Evolutionary conservation across 2,329 filamentous ascomycete species (phyloP).

Genomic region (Teratosphaeria epicoccoides): DNA sequence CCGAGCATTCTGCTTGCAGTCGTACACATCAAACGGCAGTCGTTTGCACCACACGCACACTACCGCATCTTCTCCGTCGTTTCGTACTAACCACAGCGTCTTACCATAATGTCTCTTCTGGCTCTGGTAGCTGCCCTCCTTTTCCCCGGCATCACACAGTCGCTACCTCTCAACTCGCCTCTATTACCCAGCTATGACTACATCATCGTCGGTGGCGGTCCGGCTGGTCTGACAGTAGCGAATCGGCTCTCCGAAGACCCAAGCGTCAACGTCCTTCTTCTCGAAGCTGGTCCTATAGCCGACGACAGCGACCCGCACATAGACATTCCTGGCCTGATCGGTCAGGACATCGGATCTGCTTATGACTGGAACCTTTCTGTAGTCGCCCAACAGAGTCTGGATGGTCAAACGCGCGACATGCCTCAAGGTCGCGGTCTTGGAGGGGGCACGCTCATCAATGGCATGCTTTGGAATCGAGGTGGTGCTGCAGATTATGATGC

Average conservation of each 20-base stretch:
- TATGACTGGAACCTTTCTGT: conserved; percentile 24
- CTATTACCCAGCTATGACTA: conserved; percentile 20
- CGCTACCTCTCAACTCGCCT: conserved; percentile 20
- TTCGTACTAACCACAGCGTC: not conserved
- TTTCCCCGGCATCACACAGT: not conserved
- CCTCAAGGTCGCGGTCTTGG: conserved; percentile 24
- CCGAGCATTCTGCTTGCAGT: not conserved
- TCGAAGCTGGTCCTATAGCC: conserved; percentile 21
- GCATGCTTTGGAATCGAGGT: conserved; percentile 31
- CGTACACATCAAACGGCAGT: not conserved
- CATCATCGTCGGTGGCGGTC: conserved; percentile 20
- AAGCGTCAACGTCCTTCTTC: conserved; percentile 19
- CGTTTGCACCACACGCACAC: not conserved
- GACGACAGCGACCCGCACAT: conserved; percentile 14
- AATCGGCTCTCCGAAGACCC: conserved; percentile 23
- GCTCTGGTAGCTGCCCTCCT: not conserved
- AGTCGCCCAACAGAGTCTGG: conserved; percentile 15
- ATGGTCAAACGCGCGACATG: conserved; percentile 15
- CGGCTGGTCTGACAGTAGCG: conserved; percentile 21
- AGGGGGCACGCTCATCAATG: conserved; percentile 25
- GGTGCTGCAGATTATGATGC: conserved; percentile 42
- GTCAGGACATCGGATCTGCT: conserved; percentile 15
- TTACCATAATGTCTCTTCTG: not conserved
- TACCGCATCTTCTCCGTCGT: not conserved
- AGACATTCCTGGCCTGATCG: conserved; percentile 20